These are phyloP conservation scores for Xylaria sp. DNA, from an alignment of 2,329 filamentous ascomycete species.

Conservation along the genomic window DNA sequence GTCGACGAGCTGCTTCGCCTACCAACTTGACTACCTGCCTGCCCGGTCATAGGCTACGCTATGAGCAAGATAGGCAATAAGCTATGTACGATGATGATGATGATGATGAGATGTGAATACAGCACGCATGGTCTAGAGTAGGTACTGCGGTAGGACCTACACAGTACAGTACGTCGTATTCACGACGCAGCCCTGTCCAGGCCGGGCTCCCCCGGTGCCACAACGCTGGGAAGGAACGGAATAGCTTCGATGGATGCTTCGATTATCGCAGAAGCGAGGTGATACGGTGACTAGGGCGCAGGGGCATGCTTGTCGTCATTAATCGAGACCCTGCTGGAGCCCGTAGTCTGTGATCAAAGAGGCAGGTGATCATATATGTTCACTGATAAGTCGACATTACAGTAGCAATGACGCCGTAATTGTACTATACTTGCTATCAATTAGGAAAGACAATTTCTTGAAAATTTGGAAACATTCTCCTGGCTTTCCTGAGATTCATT, in stretches of 20 bases:
- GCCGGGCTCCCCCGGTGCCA: slow-evolving; percentile 13
- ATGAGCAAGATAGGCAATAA: neutral
- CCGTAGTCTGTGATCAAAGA: slow-evolving; percentile 34
- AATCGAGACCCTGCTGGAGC: slow-evolving; percentile 17
- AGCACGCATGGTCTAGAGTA: neutral
- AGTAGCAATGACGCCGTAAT: slow-evolving; percentile 7
- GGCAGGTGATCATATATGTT: slow-evolving; percentile 37
- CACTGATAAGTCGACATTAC: slow-evolving; percentile 26
- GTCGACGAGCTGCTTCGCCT: neutral
- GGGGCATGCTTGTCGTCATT: slow-evolving; percentile 15
- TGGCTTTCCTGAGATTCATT: slow-evolving; percentile 1
- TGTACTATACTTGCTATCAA: slow-evolving; percentile 6
- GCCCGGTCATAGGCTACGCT: neutral
- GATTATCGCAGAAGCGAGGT: slow-evolving; percentile 27
- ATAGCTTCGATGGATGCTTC: slow-evolving; percentile 25
- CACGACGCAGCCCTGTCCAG: slow-evolving; percentile 26
- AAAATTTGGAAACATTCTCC: slow-evolving; percentile 19
- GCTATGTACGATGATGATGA: slow-evolving; percentile 5
- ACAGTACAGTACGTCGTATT: slow-evolving; percentile 23
- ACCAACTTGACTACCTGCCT: neutral
- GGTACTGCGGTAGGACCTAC: neutral
- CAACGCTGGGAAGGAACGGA: slow-evolving; percentile 21
- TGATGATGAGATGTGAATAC: slow-evolving; percentile 23
- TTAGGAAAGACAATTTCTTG: neutral
- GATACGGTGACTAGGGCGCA: slow-evolving; percentile 14